Base-by-base conservation (phyloP, 2,329 filamentous ascomycete genomes). In the Gnomoniopsis smithogilvyi region DNA sequence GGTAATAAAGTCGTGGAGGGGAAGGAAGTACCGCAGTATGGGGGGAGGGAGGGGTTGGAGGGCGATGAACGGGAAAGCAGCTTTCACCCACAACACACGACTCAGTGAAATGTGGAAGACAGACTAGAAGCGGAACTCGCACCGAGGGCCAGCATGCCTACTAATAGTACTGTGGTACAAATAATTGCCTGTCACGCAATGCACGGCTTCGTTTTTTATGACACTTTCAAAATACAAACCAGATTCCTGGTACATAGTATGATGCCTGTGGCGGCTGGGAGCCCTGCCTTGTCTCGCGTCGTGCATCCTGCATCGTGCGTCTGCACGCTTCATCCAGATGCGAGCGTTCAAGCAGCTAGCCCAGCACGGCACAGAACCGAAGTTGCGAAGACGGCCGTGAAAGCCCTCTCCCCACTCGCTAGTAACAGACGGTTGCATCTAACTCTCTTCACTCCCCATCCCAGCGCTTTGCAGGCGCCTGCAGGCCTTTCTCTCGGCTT, bases 401-500 rank as follows among this genome's bases (percentile, higher is more conserved):
- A 30, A 30, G 26, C 26, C 4, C 26, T 30, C 26, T 30, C 2
- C 14, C 3, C n/a, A 19, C 41, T 45, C 6, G 15, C 15, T 19
- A 30, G 4, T 8, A 30, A 30, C 26, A 30, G 26, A 4, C 8
- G 26, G 26, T 8, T 30, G 26, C 41, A 19, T 21, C 41, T 45
- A 3, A 15, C 38, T 41, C 38, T 41, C 14, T 41, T 6, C 38
- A 15, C 38, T n/a, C 14, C 14, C 38, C 47, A 54, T 48, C 45
- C 52, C 41, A 26, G 56, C 45, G 56, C 52, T 48, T 46, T 60
- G 56, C 53, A 49, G 56, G 30, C 54, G 38, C 34, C 43, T 56
- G 33, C 58, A 57, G 57, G 60, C 57, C 60, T 60, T 60, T 62
- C 60, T 60, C 38, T 62, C 60, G 60, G 60, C 54, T 56, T 57